A percentile compares a stretch with the other conserved stretches of the same genome.
Evolutionary conservation across 768 basidiomycete species (phyloP).

Genomic region (Xanthoconium stramineum): DNA sequence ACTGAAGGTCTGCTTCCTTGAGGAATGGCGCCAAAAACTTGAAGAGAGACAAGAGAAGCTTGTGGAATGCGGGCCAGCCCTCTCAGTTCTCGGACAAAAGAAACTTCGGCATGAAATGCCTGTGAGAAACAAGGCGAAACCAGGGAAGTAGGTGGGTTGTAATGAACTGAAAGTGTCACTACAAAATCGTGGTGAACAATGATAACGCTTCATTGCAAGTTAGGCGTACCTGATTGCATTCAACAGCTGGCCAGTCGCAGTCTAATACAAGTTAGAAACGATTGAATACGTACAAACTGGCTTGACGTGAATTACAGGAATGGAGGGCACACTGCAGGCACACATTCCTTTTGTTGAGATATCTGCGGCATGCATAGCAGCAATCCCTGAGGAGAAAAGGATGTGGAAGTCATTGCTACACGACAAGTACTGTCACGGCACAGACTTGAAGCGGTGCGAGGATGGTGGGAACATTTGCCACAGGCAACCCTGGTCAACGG

Average conservation of each 20-base stretch:
- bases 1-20: slow-evolving; percentile 73
- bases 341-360: too few relatives aligned
- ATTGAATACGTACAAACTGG: too few relatives aligned
- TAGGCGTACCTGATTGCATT: slow-evolving; percentile 74
- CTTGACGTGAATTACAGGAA: too few relatives aligned
- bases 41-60: slow-evolving; percentile 88
- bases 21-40: slow-evolving; percentile 93
- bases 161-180: slow-evolving; percentile 95
- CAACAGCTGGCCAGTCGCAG: slow-evolving; percentile 76
- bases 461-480: too few relatives aligned
- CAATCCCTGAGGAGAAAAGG: too few relatives aligned
- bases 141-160: slow-evolving; percentile 95
- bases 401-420: too few relatives aligned
- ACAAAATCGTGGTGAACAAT: slow-evolving; percentile 3
- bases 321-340: too few relatives aligned
- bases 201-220: neutral
- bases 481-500: too few relatives aligned
- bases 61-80: slow-evolving; percentile 97
- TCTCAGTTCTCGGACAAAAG: slow-evolving; percentile 85
- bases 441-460: too few relatives aligned
- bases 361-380: too few relatives aligned
- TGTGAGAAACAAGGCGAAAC: slow-evolving; percentile 93
- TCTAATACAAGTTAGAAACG: too few relatives aligned
- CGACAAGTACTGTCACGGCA: too few relatives aligned
- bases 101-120: slow-evolving; percentile 96